phyloP scores from a whole-genome alignment of 257 asterid genomes.

The Dorcoceras hygrometricum region DNA sequence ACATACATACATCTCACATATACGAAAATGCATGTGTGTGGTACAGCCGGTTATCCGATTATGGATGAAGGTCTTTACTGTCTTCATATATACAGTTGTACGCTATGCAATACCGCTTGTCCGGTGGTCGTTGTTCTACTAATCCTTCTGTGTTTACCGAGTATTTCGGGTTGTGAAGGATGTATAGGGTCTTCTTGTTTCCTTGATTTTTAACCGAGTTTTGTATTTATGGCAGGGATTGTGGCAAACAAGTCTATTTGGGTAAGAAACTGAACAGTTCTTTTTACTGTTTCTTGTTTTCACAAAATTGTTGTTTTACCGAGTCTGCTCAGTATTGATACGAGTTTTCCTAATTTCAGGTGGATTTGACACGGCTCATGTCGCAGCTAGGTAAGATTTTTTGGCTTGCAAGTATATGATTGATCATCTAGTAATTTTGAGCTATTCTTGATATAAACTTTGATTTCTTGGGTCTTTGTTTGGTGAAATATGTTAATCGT shows the following conservation, averaged over 20 bases:
- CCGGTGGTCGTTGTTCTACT: conserved; percentile 5
- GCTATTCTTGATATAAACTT: conserved; percentile 15
- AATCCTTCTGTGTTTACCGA: not conserved
- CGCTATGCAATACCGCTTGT: not conserved
- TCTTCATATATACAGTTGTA: conserved; percentile 7
- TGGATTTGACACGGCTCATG: conserved; percentile 95
- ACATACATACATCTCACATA: not conserved
- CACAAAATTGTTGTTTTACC: not conserved
- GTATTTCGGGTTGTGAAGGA: not conserved
- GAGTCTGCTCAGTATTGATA: not conserved
- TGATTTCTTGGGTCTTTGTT: conserved; percentile 3
- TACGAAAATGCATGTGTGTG: conserved; percentile 25
- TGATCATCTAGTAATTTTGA: conserved; percentile 4
- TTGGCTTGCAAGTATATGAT: conserved; percentile 1
- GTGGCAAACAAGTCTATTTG: conserved; percentile 92
- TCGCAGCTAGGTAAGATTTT: conserved; percentile 76
- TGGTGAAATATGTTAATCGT: conserved; percentile 8
- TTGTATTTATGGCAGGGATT: conserved; percentile 68
- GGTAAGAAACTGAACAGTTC: conserved; percentile 40
- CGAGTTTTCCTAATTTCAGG: conserved; percentile 45
- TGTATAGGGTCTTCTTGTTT: conserved; percentile 14
- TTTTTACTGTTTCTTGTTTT: not conserved
- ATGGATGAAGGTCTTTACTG: not conserved
- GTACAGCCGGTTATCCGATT: not conserved
- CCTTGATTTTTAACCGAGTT: conserved; percentile 24